These are phyloP conservation scores for Venturia aucupariae DNA, from an alignment of 2,329 filamentous ascomycete species.

Conservation along the genomic window DNA sequence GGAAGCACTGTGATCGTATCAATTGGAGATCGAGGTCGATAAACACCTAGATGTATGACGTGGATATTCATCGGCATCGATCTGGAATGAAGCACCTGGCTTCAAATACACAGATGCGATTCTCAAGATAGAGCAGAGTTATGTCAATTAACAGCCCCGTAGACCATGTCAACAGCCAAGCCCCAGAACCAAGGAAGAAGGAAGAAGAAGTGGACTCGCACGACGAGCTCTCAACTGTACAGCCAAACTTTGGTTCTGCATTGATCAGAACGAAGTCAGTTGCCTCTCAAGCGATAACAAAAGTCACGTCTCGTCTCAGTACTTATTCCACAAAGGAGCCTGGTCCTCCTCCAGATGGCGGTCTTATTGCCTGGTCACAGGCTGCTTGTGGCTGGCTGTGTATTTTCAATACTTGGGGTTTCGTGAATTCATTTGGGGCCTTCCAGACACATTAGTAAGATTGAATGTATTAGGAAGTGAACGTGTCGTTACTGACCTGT, in stretches of 20 bases:
- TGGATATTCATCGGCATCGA: neutral
- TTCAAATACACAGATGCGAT: neutral
- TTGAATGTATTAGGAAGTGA: too few relatives aligned
- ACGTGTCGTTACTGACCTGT: neutral
- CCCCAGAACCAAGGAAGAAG: neutral
- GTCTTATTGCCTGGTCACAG: constrained; percentile 26
- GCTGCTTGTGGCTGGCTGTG: constrained; percentile 25
- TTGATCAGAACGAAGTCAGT: constrained; percentile 12
- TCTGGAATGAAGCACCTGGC: too few relatives aligned
- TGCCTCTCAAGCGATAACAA: constrained; percentile 10
- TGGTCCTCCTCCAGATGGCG: constrained; percentile 36
- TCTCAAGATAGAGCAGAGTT: neutral
- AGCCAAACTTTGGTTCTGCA: neutral
- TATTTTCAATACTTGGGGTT: constrained; percentile 30
- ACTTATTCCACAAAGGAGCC: constrained; percentile 24
- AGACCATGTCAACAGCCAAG: neutral
- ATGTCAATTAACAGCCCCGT: neutral
- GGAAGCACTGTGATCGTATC: too few relatives aligned
- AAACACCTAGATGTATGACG: neutral
- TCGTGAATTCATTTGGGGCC: constrained; percentile 34
- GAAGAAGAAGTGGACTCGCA: neutral
- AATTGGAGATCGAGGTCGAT: neutral
- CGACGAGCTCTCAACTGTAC: neutral
- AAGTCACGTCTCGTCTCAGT: constrained; percentile 29
- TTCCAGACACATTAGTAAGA: constrained; percentile 38